Evolutionary conservation across 768 basidiomycete genomes (phyloP), one percentile per base, ranked within the genome.

Genomic region (Russula griseocarnosa): DNA sequence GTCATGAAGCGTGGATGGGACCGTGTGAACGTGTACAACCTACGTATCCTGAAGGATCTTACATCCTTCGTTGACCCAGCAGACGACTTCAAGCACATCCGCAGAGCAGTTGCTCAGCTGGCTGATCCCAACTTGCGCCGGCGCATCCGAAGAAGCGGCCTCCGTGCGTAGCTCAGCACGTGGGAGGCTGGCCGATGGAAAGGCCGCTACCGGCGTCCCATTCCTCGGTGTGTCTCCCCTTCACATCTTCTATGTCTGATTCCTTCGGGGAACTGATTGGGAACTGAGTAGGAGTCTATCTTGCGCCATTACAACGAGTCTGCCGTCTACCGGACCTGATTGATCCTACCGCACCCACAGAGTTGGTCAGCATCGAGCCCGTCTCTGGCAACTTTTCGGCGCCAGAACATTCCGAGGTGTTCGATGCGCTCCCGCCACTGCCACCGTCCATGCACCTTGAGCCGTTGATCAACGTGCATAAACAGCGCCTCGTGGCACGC

Each of bases 401-500:
- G 9, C 88, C 85, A 1, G 81, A 86, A 34, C 86, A 87, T 67
- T 89, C 91, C 0, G 89, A 92, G 65, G 88, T 92, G 30, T 94
- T 94, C 73, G 79, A 84, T 0, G 79, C 85, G 14, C 80, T 94
- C 7, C 80, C 85, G 3, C 82, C 86, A 9, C 82, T 93, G 5
- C 92, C 91, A 0, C 71, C 83, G 1, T 82, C 83, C n/a, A 90
- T 92, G 79, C 83, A 86, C 65, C 81, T 94, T 32, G 90, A 93
- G 69, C 90, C 92, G 4, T 74, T 94, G 62, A 90, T 94, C 76
- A 94, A 92, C 71, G 87, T 94, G 7, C 90, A 93, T 74, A 93
- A 94, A 74, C 92, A 94, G 71, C 84, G 92, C 40, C 76, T 87
- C 68, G 88, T 91, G 58, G 90, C 92, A 11, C 82, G 82, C 18